Conservation (phyloP, 2,329 filamentous ascomycete species). For the Neofusicoccum umdonicola region DNA sequence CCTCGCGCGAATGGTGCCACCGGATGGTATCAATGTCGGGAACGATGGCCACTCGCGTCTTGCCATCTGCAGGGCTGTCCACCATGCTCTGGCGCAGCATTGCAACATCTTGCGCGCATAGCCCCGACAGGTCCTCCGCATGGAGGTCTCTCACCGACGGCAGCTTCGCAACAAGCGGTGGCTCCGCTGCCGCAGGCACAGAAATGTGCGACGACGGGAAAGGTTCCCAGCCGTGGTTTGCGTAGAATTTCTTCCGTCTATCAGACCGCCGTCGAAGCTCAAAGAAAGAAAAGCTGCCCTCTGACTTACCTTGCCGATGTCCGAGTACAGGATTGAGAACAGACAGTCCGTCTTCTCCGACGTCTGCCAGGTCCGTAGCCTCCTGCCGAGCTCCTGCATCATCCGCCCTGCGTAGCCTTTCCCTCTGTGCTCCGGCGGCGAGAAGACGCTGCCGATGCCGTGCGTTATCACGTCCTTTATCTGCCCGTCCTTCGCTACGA, state of each 20-base stretch:
- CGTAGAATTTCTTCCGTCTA: constrained; percentile 60
- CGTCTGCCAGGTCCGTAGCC: constrained; percentile 53
- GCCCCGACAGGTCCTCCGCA: constrained; percentile 57
- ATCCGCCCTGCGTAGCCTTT: constrained; percentile 73
- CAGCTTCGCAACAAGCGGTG: constrained; percentile 11
- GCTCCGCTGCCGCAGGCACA: constrained; percentile 49
- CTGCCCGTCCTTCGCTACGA: constrained; percentile 44
- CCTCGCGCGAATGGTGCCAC: constrained; percentile 80
- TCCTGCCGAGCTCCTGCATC: constrained; percentile 63
- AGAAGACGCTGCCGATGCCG: constrained; percentile 80
- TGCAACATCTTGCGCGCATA: constrained; percentile 64
- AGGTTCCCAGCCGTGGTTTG: constrained; percentile 68
- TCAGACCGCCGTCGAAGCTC: neutral
- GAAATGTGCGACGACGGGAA: constrained; percentile 72
- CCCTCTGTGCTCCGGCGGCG: constrained; percentile 63
- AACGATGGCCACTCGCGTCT: constrained; percentile 60
- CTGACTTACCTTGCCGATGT: constrained; percentile 54
- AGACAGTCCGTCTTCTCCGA: constrained; percentile 46
- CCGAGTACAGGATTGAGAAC: constrained; percentile 69
- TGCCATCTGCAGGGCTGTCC: constrained; percentile 36
- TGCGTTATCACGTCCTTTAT: constrained; percentile 68
- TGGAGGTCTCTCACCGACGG: constrained; percentile 49
- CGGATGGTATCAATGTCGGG: constrained; percentile 66
- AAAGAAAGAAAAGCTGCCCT: constrained; percentile 8
- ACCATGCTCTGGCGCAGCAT: constrained; percentile 58